Evolutionary conservation across 176 grass and related monocot genomes (phyloP), one percentile per base, ranked within the genome.

Genomic region (Hsuehochloa calcarea): DNA sequence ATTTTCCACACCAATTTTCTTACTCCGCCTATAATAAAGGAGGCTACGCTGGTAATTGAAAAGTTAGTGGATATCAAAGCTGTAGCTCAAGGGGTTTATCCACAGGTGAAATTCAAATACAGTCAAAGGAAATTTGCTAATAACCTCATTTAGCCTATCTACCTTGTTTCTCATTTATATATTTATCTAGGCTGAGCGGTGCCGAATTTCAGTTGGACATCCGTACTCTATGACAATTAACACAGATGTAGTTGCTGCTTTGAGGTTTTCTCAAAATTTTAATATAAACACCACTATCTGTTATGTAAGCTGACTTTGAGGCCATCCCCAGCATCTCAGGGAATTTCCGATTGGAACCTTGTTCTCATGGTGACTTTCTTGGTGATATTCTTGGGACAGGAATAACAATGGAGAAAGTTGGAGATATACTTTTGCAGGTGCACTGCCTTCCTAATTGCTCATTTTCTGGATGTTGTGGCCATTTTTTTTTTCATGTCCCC

Each of bases 361-460:
- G 91, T 87, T 89, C 96, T 75, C 96, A 98, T 79, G 96, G 96
- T 70, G 93, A 95, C 75, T 98, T 98, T 80, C 93, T 95, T 2
- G 96, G 96, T 85, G 91, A 90, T 87, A 93, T 98, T 84, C 91
- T 98, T 43, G 88, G 93, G 63, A 87, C 89, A 70, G 96, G 91
- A 76, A 95, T 98, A 67, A 83, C 85, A 75, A 98, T 93, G 86
- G 96, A 95, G 34, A 95, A 90, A 58, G 84, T 95, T 94, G 96
- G 96, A 87, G 96, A 98, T 92, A 95, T 98, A 77, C 78, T 98
- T 86, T 78, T 98, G 84, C 96, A 98, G 96, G 96, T 97, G 29
- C 46, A 41, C 64, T 87, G 15, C 38, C 61, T 58, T 67, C 54
- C 76, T 72, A 59, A 72, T 78, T 37, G 41, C 68, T 82, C 23